A percentile compares a stretch with the other conserved stretches of the same genome.
phyloP scores from a whole-genome alignment of 169 alveolate species.

The Babesia microti region DNA sequence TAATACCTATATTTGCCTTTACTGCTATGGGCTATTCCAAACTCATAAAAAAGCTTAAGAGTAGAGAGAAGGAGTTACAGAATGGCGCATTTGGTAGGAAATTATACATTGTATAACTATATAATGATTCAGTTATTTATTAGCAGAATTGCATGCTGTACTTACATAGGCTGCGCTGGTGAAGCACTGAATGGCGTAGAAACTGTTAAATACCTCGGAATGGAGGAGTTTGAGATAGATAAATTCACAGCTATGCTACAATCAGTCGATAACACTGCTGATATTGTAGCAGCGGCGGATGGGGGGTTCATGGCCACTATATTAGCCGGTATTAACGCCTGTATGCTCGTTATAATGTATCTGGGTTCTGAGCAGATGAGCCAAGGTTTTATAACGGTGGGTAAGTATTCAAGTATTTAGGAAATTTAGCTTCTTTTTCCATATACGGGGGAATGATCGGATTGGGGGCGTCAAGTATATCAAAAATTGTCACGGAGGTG shows the following conservation, averaged over 20 bases:
- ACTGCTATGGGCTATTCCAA: conserved; percentile 14
- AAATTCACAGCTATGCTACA: conserved; percentile 13
- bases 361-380: conserved; percentile 28
- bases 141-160: not conserved
- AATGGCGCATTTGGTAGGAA: conserved; percentile 23
- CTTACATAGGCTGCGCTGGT: conserved; percentile 19
- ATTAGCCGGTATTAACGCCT: conserved; percentile 34
- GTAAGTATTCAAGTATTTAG: conserved; percentile 1
- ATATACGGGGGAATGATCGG: conserved; percentile 34
- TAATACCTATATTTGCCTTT: conserved; percentile 28
- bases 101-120: too few relatives aligned
- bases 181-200: conserved; percentile 35
- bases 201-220: conserved; percentile 15
- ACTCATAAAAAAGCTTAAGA: conserved; percentile 14
- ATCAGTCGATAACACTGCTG: conserved; percentile 16
- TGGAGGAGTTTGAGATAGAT: conserved; percentile 36
- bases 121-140: conserved; percentile 1
- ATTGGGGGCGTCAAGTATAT: conserved; percentile 25
- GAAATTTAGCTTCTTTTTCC: conserved; percentile 31
- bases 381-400: conserved; percentile 21
- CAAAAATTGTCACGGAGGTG: conserved; percentile 25
- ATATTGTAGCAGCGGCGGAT: conserved; percentile 16
- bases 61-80: conserved; percentile 8
- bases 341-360: conserved; percentile 28
- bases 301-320: conserved; percentile 37